Percentiles rank a stretch among this genome's conserved stretches.
phyloP scores from a whole-genome alignment of 2,329 filamentous ascomycete species.

The Aspergillus viridinutans region DNA sequence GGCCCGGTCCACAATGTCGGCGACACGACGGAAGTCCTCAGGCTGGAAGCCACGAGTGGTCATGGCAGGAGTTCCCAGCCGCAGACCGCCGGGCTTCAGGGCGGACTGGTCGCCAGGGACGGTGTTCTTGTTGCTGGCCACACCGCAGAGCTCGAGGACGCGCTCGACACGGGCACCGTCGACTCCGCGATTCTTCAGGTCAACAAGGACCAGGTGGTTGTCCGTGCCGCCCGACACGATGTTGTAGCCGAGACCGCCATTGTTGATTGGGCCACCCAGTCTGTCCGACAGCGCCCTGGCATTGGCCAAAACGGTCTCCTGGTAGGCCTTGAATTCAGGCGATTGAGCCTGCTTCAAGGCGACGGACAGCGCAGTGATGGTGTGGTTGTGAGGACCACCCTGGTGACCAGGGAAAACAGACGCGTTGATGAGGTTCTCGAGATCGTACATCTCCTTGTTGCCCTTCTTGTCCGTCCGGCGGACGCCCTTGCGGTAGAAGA shows the following conservation, averaged over 20 bases:
- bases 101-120: slow-evolving; percentile 93
- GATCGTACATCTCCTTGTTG: slow-evolving; percentile 84
- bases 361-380: slow-evolving; percentile 93
- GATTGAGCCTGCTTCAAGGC: slow-evolving; percentile 90
- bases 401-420: slow-evolving; percentile 99
- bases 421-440: slow-evolving; percentile 96
- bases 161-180: slow-evolving; percentile 92
- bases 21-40: slow-evolving; percentile 81
- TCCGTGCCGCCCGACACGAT: slow-evolving; percentile 94
- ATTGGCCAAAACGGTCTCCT: slow-evolving; percentile 86
- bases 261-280: slow-evolving; percentile 65
- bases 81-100: slow-evolving; percentile 84
- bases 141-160: slow-evolving; percentile 84
- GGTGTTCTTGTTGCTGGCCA: slow-evolving; percentile 99
- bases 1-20: slow-evolving; percentile 78
- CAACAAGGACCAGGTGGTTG: slow-evolving; percentile 94
- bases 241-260: slow-evolving; percentile 75
- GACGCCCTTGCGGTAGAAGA: slow-evolving; percentile 98
- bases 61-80: slow-evolving; percentile 96
- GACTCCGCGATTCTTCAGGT: slow-evolving; percentile 79
- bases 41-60: slow-evolving; percentile 90
- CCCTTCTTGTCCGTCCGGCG: slow-evolving; percentile 88
- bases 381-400: slow-evolving; percentile 98
- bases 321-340: slow-evolving; percentile 89
- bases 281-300: slow-evolving; percentile 81